These are phyloP conservation scores for Triticum urartu DNA, from an alignment of 176 grass and related monocot species.

Conservation along the genomic window DNA sequence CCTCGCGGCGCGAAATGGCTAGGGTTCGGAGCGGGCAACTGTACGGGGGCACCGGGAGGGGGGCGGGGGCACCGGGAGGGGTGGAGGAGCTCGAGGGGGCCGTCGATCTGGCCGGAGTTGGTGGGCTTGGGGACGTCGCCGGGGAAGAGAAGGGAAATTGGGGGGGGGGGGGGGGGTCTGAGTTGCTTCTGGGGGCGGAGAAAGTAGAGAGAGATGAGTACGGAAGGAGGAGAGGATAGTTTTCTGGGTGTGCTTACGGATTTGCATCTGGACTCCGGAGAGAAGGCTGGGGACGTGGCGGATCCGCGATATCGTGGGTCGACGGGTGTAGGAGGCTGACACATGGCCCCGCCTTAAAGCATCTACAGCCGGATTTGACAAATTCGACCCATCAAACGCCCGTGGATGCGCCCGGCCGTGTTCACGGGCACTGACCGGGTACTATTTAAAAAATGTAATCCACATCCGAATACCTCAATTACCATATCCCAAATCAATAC, in stretches of 20 bases:
- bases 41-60: constrained; percentile 16
- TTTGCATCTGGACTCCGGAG: constrained; percentile 14
- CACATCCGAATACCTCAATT: too few relatives aligned
- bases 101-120: constrained; percentile 39
- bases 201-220: neutral
- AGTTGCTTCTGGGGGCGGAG: constrained; percentile 23
- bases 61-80: neutral
- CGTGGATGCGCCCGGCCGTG: too few relatives aligned
- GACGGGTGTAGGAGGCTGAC: neutral
- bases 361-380: too few relatives aligned
- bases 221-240: neutral
- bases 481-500: too few relatives aligned
- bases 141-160: constrained; percentile 48
- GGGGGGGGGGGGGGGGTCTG: neutral
- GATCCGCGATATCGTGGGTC: neutral
- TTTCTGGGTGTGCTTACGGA: constrained; percentile 38
- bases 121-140: constrained; percentile 41
- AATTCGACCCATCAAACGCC: too few relatives aligned
- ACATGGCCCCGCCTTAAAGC: too few relatives aligned
- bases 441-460: too few relatives aligned
- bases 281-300: constrained; percentile 21
- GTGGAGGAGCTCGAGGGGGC: neutral
- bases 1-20: constrained; percentile 44
- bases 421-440: too few relatives aligned
- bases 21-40: constrained; percentile 21